A percentile compares a stretch with the other conserved stretches of the same genome.
Evolutionary conservation across 805 yeast genomes (phyloP).

Genomic region (Saturnispora halmiae): DNA sequence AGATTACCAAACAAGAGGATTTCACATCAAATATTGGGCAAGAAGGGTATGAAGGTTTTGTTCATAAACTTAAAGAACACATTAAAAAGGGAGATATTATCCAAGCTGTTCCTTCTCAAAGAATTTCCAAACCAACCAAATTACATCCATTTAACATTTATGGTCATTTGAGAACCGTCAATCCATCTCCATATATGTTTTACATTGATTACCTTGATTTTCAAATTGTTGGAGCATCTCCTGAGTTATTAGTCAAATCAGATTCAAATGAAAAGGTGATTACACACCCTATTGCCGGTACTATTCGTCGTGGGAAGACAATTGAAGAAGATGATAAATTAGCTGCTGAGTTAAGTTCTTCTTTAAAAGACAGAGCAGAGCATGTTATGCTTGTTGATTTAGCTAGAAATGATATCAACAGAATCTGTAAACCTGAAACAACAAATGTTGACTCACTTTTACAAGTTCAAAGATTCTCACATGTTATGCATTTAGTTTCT

Average conservation of each 20-base stretch:
- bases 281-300: conserved; percentile 98
- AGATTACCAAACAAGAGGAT: conserved; percentile 55
- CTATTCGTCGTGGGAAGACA: conserved; percentile 83
- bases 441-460: conserved; percentile 83
- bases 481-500: conserved; percentile 93
- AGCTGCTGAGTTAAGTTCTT: conserved; percentile 63
- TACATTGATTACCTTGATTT: conserved; percentile 87
- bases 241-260: conserved; percentile 82
- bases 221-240: conserved; percentile 96
- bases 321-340: conserved; percentile 82
- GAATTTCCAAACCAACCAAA: conserved; percentile 91
- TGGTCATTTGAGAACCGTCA: conserved; percentile 88
- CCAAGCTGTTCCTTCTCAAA: conserved; percentile 97
- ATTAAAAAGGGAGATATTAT: conserved; percentile 88
- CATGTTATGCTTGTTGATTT: conserved; percentile 98
- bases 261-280: conserved; percentile 64
- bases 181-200: conserved; percentile 95
- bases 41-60: conserved; percentile 86
- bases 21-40: conserved; percentile 89
- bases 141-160: conserved; percentile 95
- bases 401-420: conserved; percentile 91
- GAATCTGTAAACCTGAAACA: conserved; percentile 82
- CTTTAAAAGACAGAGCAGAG: conserved; percentile 91
- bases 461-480: conserved; percentile 88
- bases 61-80: conserved; percentile 62